Percentiles rank a stretch among this genome's conserved stretches.
phyloP scores from a whole-genome alignment of 1,284 basidiomycete genomes.

The Cryptococcus jaspeensis region DNA sequence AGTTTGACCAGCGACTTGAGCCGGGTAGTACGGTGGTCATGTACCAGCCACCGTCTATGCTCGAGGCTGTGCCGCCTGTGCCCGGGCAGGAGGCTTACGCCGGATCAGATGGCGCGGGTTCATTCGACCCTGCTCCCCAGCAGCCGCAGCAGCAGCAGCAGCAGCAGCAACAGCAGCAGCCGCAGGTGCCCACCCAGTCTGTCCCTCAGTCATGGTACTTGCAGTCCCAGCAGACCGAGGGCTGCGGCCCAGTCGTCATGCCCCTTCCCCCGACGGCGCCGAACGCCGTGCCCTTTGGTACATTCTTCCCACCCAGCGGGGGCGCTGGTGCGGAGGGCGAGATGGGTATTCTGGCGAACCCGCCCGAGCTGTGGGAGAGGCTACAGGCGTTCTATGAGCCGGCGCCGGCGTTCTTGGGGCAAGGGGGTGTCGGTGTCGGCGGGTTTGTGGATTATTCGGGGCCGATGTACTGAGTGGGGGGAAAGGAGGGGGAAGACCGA shows the following conservation, averaged over 20 bases:
- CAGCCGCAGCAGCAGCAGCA: conserved; percentile 7
- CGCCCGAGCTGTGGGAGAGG: conserved; percentile 39
- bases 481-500: not conserved
- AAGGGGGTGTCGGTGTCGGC: conserved; percentile 1
- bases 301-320: not conserved
- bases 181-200: not conserved
- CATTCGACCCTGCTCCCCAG: not conserved
- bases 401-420: conserved; percentile 22
- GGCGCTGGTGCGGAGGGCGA: not conserved
- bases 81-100: not conserved
- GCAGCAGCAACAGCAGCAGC: conserved; percentile 2
- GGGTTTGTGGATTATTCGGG: conserved; percentile 14
- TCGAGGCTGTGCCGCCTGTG: not conserved
- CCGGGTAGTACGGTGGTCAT: not conserved
- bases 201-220: not conserved
- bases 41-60: not conserved
- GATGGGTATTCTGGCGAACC: conserved; percentile 8
- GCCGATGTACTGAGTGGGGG: conserved; percentile 8
- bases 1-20: not conserved
- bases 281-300: conserved; percentile 8
- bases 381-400: conserved; percentile 48
- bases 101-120: too few species aligned
- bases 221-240: too few species aligned
- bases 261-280: conserved; percentile 17
- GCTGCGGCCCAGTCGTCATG: conserved; percentile 8